Conservation (phyloP, 441 rosid species). For the Adansonia grandidieri region DNA sequence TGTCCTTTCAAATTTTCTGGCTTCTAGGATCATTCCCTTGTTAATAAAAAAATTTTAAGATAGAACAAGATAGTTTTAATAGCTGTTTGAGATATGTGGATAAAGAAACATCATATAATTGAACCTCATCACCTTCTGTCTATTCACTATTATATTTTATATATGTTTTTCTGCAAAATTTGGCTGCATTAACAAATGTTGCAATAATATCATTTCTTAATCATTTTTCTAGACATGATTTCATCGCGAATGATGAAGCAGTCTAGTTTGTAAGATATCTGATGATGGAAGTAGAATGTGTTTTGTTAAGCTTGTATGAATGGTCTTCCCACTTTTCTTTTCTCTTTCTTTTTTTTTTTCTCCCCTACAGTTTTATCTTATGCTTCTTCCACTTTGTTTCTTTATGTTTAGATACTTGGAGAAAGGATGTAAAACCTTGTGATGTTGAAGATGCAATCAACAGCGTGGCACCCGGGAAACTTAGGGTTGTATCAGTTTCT, state of each 20-base stretch:
- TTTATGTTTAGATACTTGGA: constrained; percentile 82
- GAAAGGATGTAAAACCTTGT: constrained; percentile 62
- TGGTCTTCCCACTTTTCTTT: constrained; percentile 16
- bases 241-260: neutral
- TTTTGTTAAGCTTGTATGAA: constrained; percentile 8
- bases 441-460: constrained; percentile 73
- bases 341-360: too few relatives aligned
- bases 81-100: too few relatives aligned
- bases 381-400: constrained; percentile 16
- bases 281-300: neutral
- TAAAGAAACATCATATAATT: too few relatives aligned
- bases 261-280: constrained; percentile 4
- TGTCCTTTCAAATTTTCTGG: neutral
- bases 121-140: neutral
- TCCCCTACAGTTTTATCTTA: constrained; percentile 6
- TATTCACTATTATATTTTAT: neutral
- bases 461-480: constrained; percentile 66
- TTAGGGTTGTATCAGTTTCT: constrained; percentile 71
- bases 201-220: neutral
- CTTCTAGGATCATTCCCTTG: too few relatives aligned
- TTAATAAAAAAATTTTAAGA: too few relatives aligned
- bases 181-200: neutral
- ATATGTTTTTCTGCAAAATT: neutral
- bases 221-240: neutral
- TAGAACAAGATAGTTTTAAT: too few relatives aligned